A percentile compares a stretch with the other conserved stretches of the same genome.
These are phyloP conservation scores for Emergomyces pasteurianus DNA, from an alignment of 2,329 filamentous ascomycete genomes.

Conservation along the genomic window DNA sequence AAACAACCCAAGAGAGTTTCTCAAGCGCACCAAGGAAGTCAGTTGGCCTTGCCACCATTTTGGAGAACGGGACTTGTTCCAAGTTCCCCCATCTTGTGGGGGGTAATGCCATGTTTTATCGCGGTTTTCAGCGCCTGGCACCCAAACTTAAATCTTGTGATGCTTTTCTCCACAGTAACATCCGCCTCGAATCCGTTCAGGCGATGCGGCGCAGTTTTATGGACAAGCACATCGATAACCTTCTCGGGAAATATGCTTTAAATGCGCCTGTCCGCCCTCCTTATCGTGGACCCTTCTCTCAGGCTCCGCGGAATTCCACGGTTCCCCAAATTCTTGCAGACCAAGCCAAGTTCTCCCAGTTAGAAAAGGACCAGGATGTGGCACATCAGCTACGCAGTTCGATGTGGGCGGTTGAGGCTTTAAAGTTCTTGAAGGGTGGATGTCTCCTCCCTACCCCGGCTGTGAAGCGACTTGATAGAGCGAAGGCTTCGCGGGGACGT, in stretches of 20 bases:
- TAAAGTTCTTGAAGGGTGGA: constrained; percentile 49
- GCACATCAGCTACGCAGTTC: constrained; percentile 54
- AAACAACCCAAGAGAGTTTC: constrained; percentile 12
- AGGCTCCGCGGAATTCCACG: constrained; percentile 58
- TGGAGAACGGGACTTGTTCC: constrained; percentile 31
- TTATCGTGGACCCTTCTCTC: constrained; percentile 57
- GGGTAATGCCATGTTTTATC: constrained; percentile 74
- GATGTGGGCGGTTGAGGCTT: constrained; percentile 52
- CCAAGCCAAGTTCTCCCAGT: constrained; percentile 25
- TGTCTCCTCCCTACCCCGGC: constrained; percentile 46
- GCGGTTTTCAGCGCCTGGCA: constrained; percentile 58
- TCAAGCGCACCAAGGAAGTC: constrained; percentile 16
- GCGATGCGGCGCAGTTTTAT: constrained; percentile 64
- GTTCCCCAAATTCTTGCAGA: constrained; percentile 48
- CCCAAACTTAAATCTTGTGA: constrained; percentile 49
- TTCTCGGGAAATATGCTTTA: constrained; percentile 76
- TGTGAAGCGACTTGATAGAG: constrained; percentile 23
- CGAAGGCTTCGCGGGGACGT: constrained; percentile 14
- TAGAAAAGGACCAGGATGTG: constrained; percentile 70
- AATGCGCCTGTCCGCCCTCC: constrained; percentile 58
- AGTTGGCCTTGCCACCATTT: constrained; percentile 21
- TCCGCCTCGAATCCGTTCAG: constrained; percentile 81
- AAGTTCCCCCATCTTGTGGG: constrained; percentile 31
- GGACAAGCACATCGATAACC: constrained; percentile 62
- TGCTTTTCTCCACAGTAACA: constrained; percentile 70